phyloP scores from a whole-genome alignment of 805 yeast species.

The Yarrowia deformans region DNA sequence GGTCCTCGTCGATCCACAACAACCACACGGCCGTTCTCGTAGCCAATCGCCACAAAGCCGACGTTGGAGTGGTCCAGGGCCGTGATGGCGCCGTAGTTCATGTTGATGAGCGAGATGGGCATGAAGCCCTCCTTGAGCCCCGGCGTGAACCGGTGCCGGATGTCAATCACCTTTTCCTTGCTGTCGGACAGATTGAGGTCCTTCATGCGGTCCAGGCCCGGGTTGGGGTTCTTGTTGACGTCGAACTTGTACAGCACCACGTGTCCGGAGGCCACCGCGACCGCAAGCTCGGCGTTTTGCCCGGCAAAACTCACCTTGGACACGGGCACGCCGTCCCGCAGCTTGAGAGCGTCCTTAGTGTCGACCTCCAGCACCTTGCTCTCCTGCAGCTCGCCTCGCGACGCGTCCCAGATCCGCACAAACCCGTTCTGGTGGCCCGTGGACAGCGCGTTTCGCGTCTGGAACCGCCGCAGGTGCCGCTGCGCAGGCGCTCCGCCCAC shows the following conservation, averaged over 20 bases:
- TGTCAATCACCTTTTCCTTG: constrained; percentile 50
- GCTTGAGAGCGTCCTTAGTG: constrained; percentile 58
- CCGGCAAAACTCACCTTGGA: constrained; percentile 74
- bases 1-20: constrained; percentile 81
- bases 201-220: constrained; percentile 38
- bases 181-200: constrained; percentile 16
- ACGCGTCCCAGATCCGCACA: constrained; percentile 81
- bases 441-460: constrained; percentile 64
- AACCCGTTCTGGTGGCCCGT: constrained; percentile 88
- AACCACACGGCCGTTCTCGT: constrained; percentile 73
- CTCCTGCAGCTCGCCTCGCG: constrained; percentile 73
- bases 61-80: constrained; percentile 72
- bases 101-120: constrained; percentile 60
- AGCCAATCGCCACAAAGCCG: constrained; percentile 86
- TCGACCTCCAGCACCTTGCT: constrained; percentile 66
- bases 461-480: constrained; percentile 57
- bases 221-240: constrained; percentile 53
- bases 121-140: constrained; percentile 65
- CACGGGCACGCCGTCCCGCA: constrained; percentile 55
- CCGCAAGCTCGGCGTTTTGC: constrained; percentile 76
- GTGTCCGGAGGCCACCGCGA: constrained; percentile 72
- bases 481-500: constrained; percentile 81
- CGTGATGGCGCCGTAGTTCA: constrained; percentile 60
- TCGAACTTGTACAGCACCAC: constrained; percentile 78
- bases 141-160: constrained; percentile 61